Conservation (phyloP, 2,329 filamentous ascomycete species). For the Apiospora malaysiana region DNA sequence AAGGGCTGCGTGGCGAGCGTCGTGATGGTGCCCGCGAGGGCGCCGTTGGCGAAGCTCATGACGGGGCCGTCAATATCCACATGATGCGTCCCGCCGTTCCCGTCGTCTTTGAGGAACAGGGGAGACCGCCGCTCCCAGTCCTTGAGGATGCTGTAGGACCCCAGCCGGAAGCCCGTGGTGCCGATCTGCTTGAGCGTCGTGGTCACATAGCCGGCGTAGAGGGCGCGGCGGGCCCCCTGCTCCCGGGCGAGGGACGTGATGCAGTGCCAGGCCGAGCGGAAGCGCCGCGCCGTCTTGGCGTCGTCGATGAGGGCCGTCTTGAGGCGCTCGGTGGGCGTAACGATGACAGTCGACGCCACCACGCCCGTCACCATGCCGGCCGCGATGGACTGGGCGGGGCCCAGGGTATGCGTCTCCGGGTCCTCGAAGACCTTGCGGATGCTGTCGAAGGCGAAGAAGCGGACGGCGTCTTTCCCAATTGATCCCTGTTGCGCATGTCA, state of each 20-base stretch:
- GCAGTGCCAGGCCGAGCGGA: slow-evolving; percentile 57
- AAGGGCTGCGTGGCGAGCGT: slow-evolving; percentile 63
- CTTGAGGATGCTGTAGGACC: slow-evolving; percentile 68
- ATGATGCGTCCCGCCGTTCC: slow-evolving; percentile 21
- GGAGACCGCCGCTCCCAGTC: slow-evolving; percentile 44
- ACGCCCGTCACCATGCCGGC: slow-evolving; percentile 66
- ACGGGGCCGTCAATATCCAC: slow-evolving; percentile 40
- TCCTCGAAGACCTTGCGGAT: slow-evolving; percentile 62
- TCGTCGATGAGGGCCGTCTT: slow-evolving; percentile 71
- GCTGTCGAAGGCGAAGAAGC: slow-evolving; percentile 67
- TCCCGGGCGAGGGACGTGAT: slow-evolving; percentile 54
- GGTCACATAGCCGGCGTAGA: slow-evolving; percentile 64
- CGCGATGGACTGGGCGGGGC: slow-evolving; percentile 57
- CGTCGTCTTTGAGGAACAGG: neutral
- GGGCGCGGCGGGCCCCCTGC: slow-evolving; percentile 54
- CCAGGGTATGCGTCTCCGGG: slow-evolving; percentile 57
- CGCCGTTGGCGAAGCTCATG: slow-evolving; percentile 48
- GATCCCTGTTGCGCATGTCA: slow-evolving; percentile 48
- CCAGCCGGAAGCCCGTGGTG: slow-evolving; percentile 67
- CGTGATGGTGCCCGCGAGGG: slow-evolving; percentile 46
- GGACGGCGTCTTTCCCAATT: slow-evolving; percentile 66
- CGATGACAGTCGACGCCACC: slow-evolving; percentile 60
- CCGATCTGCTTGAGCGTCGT: slow-evolving; percentile 68
- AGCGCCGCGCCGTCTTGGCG: slow-evolving; percentile 45
- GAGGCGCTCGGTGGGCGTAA: slow-evolving; percentile 68